Conservation (phyloP, 148 eudicot species). For the Arbutus unedo region DNA sequence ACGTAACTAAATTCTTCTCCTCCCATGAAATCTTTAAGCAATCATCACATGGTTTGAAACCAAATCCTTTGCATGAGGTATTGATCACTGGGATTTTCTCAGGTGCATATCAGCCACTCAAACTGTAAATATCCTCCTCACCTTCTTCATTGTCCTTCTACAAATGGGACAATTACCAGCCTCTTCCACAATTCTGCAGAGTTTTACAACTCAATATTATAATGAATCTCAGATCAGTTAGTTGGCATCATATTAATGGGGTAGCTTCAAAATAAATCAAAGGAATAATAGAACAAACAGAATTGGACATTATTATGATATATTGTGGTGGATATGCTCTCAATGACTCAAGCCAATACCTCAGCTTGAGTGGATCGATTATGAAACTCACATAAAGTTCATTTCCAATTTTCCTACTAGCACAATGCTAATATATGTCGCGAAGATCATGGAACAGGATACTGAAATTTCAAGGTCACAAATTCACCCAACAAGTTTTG, state of each 20-base stretch:
- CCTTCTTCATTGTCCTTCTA: constrained; percentile 67
- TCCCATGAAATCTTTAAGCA: background rate
- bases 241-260: background rate
- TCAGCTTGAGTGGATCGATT: background rate
- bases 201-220: constrained; percentile 1
- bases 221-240: background rate
- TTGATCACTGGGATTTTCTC: background rate
- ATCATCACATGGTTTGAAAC: background rate
- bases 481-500: background rate
- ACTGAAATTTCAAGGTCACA: background rate
- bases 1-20: background rate
- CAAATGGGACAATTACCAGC: constrained; percentile 70
- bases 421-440: background rate
- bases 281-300: background rate
- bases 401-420: background rate
- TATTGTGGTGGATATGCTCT: background rate
- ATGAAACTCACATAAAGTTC: background rate
- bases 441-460: background rate
- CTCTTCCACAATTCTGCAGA: constrained; percentile 67
- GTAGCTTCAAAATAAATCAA: background rate
- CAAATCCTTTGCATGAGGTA: background rate
- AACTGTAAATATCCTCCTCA: constrained; percentile 64
- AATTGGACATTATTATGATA: background rate
- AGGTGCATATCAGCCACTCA: constrained; percentile 21
- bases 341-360: background rate